Evolutionary conservation across 148 eudicot genomes (phyloP), one percentile per base, ranked within the genome.

Genomic region (Spergularia bocconei): DNA sequence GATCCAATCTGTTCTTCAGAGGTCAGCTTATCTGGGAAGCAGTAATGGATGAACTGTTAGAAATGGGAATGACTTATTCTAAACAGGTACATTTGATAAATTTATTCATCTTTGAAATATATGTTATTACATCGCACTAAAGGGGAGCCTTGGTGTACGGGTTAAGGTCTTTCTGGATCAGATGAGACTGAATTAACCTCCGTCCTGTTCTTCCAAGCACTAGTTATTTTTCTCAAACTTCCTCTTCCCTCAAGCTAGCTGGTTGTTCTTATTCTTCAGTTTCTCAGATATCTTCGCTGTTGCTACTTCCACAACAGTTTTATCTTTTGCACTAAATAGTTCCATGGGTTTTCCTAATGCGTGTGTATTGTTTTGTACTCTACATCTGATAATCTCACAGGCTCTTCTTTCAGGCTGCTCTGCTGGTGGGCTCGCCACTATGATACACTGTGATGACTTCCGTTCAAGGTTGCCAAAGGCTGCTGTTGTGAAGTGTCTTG

Each of bases 361-460:
- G 41, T n/a, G 62, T 41, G 12, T 47, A 20, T 63, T 61, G 61
- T 63, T 67, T 81, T 65, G 72, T 76, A 71, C 83, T 67, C 62
- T 80, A 64, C 69, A 74, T 80, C 81, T 83, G 79, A 80, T 84
- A 73, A 86, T 77, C 86, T 78, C 79, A 80, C 89, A 94, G 98
- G 98, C 97, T 86, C 89, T 94, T 85, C 97, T 94, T 85, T 86
- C 98, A 80, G 98, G 98, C 79, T 94, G 98, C 88, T 94, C 98
- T 77, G 98, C 98, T 75, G 98, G 98, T 79, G 98, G 93, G 78
- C 87, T 94, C 80, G 97, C 97, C 71, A 87, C 91, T 73, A 89
- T 94, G 83, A 84, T 94, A 75, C 98, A 94, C 81, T 94, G 98
- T 82, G 97, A 94, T 79, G 84, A 81, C 74, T 91, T 94, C 74